Evolutionary conservation across 176 grass and related monocot genomes (phyloP).

Genomic region (Phyllostachys edulis): DNA sequence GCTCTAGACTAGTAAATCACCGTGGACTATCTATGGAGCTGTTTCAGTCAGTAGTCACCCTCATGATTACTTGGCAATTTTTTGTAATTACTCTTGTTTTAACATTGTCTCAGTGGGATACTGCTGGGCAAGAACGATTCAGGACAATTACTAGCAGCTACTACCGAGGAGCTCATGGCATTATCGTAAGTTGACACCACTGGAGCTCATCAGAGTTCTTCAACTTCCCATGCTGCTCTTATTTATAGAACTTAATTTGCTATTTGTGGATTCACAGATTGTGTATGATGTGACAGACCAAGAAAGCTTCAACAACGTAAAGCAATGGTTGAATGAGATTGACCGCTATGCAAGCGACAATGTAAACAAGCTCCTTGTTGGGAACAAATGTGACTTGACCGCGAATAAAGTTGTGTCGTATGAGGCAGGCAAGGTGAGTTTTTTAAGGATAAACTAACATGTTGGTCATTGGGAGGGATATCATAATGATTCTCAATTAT

Average conservation of each 20-base stretch:
- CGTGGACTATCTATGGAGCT: not conserved
- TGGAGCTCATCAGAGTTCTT: not conserved
- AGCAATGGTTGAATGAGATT: conserved; percentile 86
- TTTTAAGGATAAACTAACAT: not conserved
- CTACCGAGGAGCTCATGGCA: conserved; percentile 81
- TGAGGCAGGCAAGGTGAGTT: not conserved
- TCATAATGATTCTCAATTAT: not conserved
- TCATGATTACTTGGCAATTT: not conserved
- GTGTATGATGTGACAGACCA: conserved; percentile 82
- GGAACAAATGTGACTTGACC: conserved; percentile 79
- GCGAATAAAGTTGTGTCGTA: conserved; percentile 61
- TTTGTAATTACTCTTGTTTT: not conserved
- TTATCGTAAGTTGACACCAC: conserved; percentile 54
- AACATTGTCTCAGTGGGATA: conserved; percentile 67
- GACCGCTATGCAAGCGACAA: conserved; percentile 82
- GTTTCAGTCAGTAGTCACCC: not conserved
- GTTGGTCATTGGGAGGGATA: not conserved
- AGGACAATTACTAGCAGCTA: conserved; percentile 93
- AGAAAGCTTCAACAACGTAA: conserved; percentile 91
- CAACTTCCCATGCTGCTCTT: not conserved
- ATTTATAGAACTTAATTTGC: not conserved
- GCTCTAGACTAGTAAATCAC: not conserved
- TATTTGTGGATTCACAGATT: conserved; percentile 39
- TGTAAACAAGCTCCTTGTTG: conserved; percentile 86
- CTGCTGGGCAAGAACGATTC: conserved; percentile 88